These are phyloP conservation scores for Calcarisporium arbuscula DNA, from an alignment of 2,329 filamentous ascomycete genomes.

Conservation along the genomic window DNA sequence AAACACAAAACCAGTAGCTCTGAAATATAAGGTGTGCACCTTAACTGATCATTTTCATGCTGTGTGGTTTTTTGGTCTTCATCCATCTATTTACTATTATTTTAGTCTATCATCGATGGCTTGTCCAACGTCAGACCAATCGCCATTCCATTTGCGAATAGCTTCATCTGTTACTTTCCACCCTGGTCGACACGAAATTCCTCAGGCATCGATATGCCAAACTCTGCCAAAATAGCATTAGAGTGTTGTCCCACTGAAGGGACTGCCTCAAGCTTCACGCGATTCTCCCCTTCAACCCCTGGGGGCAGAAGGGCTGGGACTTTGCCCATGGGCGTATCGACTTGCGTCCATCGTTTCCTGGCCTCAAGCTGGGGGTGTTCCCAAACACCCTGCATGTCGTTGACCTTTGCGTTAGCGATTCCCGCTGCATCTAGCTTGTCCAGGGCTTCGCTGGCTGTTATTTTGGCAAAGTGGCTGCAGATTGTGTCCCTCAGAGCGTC, in stretches of 20 bases:
- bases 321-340: conserved; percentile 38
- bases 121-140: too few species aligned
- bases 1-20: too few species aligned
- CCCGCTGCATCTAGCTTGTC: conserved; percentile 36
- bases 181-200: too few species aligned
- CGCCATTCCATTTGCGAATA: too few species aligned
- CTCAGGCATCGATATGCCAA: conserved; percentile 1
- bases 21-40: too few species aligned
- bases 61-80: too few species aligned
- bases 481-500: conserved; percentile 40
- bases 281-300: conserved; percentile 23
- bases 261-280: conserved; percentile 35
- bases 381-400: conserved; percentile 49
- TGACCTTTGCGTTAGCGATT: conserved; percentile 50
- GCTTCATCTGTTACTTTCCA: too few species aligned
- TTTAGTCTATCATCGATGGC: too few species aligned
- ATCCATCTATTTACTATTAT: too few species aligned
- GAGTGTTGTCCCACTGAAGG: conserved; percentile 46
- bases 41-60: too few species aligned
- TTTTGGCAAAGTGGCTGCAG: conserved; percentile 29
- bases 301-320: conserved; percentile 45
- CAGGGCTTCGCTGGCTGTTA: conserved; percentile 33
- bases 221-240: conserved; percentile 15
- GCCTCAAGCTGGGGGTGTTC: conserved; percentile 45
- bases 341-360: conserved; percentile 42